Evolutionary conservation across 164 flowering plant species (phyloP), one percentile per base, ranked within the genome.

Genomic region (Umbellularia californica): DNA sequence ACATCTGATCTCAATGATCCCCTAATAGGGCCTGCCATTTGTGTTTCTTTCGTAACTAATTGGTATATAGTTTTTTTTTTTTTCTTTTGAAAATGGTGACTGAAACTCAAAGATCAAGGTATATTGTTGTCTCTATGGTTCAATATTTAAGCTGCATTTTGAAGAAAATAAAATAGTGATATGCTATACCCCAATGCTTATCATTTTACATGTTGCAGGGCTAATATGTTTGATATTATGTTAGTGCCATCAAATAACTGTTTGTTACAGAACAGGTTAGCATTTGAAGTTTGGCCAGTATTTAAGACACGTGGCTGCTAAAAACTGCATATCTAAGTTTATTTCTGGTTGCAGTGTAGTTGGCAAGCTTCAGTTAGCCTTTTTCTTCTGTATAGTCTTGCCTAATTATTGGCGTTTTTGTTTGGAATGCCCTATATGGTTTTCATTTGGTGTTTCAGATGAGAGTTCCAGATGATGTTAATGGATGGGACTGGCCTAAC

Each of bases 401-500:
- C 77, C 77, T 81, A 72, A 12, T 86, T 82, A 82, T 79, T 81
- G 83, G 81, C 83, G 82, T 81, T 85, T 30, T 30, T 30, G 33
- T 30, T 83, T 70, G 81, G 76, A 77, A 79, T 82, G 75, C 80
- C 75, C 83, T 79, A 80, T 85, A 72, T 85, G 84, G 86, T 82
- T 84, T 82, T 80, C 86, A 86, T 87, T 80, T 88, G 84, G 79
- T 87, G 86, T 84, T 85, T 87, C 86, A 90, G 94, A 85, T 88
- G 78, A 90, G 88, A 87, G 73, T 84, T 83, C 87, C 85, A 58
- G 94, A 86, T 73, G 90, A 88, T 74, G 86, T 77, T 72, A 76
- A 77, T 81, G 92, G 88, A 71, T 90, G 94, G 94, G 88, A 90
- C 76, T 90, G 93, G 93, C 86, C 88, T 81, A 84, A 85, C 80